A percentile compares a stretch with the other conserved stretches of the same genome.
Conservation (phyloP, 139 green algal species). For the Tetraselmis chui region DNA sequence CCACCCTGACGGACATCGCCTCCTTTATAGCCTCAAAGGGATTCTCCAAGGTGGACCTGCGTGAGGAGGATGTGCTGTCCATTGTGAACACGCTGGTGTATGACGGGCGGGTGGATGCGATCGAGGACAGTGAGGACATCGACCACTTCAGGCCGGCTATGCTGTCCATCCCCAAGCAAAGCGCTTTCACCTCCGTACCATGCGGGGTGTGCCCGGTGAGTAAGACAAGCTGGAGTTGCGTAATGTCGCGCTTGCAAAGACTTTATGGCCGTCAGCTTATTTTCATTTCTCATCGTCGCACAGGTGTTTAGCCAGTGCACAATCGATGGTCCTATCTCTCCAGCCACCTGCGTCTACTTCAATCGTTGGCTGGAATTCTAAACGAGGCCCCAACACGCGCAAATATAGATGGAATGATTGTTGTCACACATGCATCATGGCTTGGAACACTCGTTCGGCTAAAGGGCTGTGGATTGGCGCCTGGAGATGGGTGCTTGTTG, state of each 20-base stretch:
- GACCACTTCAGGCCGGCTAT: conserved; percentile 33
- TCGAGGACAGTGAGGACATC: conserved; percentile 31
- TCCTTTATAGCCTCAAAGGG: conserved; percentile 50
- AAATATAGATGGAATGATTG: no score
- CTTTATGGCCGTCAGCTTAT: no score
- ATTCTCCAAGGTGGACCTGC: conserved; percentile 50
- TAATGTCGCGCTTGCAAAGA: no score
- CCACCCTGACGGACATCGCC: conserved; percentile 46
- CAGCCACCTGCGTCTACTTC: conserved; percentile 75
- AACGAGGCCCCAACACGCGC: no score
- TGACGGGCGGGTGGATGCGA: conserved; percentile 59
- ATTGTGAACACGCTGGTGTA: conserved; percentile 74
- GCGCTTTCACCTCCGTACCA: conserved; percentile 60
- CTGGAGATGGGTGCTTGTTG: no score
- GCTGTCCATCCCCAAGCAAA: conserved; percentile 36
- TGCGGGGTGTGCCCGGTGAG: conserved; percentile 79
- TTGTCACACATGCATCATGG: no score
- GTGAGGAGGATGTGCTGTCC: conserved; percentile 56
- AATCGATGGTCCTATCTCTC: conserved; percentile 66
- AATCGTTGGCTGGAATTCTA: conserved; percentile 65
- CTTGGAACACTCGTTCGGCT: no score
- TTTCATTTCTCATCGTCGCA: background rate
- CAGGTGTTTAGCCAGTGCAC: conserved; percentile 66
- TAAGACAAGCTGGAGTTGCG: background rate
- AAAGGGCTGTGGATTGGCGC: no score